Percentiles rank a stretch among this genome's conserved stretches.
These are phyloP conservation scores for Wallacemonas rigidus DNA, from an alignment of 208 protist species.

Conservation along the genomic window DNA sequence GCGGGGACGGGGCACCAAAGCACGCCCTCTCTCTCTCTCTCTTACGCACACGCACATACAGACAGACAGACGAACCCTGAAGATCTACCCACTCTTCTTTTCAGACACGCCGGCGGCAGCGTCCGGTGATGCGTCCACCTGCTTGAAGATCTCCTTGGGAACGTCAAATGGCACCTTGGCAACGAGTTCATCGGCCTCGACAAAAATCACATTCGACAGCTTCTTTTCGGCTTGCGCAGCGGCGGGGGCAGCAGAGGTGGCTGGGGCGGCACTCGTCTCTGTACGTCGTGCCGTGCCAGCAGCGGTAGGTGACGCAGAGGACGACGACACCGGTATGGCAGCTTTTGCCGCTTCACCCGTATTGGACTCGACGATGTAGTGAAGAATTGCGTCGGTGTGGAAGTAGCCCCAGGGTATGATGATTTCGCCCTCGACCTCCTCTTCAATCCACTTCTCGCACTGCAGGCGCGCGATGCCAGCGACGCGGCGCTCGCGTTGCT, in stretches of 20 bases:
- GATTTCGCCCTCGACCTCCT: conserved; percentile 76
- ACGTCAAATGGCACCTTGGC: conserved; percentile 79
- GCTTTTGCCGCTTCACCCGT: conserved; percentile 1
- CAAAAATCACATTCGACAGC: conserved; percentile 53
- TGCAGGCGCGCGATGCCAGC: conserved; percentile 57
- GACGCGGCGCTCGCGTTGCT: conserved; percentile 75
- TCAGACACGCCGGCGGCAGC: neutral
- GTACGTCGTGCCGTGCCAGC: neutral
- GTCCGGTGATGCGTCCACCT: neutral
- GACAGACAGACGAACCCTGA: neutral
- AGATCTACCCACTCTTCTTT: neutral
- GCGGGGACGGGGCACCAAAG: too few relatives aligned
- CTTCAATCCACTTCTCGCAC: conserved; percentile 75
- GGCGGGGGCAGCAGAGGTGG: neutral
- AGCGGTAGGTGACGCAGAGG: neutral
- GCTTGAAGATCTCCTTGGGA: conserved; percentile 66
- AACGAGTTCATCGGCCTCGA: conserved; percentile 63
- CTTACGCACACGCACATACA: too few relatives aligned
- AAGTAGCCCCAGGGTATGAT: conserved; percentile 91
- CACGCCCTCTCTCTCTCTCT: too few relatives aligned
- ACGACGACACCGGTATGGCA: neutral
- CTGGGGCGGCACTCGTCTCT: too few relatives aligned
- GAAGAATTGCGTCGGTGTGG: conserved; percentile 78
- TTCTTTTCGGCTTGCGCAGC: conserved; percentile 2
- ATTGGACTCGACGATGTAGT: conserved; percentile 75